These are phyloP conservation scores for Nymphaea colorata DNA, from an alignment of 164 flowering plant genomes.

Conservation along the genomic window DNA sequence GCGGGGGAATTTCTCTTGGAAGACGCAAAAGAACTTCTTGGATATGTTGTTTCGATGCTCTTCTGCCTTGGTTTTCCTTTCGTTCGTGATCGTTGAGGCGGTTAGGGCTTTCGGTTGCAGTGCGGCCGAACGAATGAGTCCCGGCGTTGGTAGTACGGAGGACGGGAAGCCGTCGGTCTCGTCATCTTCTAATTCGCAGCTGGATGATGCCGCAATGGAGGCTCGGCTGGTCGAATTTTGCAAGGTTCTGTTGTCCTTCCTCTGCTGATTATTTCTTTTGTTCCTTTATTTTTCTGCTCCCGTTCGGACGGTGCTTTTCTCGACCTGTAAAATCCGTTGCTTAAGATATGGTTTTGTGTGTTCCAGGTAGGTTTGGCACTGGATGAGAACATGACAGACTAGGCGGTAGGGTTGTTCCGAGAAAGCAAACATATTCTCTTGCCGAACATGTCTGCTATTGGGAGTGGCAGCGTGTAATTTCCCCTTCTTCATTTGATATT, in stretches of 20 bases:
- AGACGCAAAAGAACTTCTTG: no score
- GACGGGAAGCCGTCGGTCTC: constrained; percentile 17
- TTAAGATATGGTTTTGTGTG: no score
- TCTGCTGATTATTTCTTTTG: not conserved
- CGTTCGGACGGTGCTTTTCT: not conserved
- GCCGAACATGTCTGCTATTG: constrained; percentile 40
- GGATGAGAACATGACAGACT: constrained; percentile 27
- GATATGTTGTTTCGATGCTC: no score
- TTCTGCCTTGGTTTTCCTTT: no score
- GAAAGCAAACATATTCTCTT: constrained; percentile 52
- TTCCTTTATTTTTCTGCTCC: not conserved
- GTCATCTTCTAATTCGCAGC: constrained; percentile 4
- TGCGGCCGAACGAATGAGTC: no score
- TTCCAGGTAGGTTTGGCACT: constrained; percentile 39
- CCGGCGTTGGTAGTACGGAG: constrained; percentile 29
- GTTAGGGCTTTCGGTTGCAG: no score
- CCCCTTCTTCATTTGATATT: not conserved
- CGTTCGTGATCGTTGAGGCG: no score
- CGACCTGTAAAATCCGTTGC: not conserved
- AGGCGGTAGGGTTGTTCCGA: constrained; percentile 40
- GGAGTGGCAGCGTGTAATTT: constrained; percentile 43
- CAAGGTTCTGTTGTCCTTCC: constrained; percentile 30
- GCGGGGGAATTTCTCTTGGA: no score
- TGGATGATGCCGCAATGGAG: constrained; percentile 12
- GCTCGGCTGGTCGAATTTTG: constrained; percentile 40